Evolutionary conservation across 2,329 filamentous ascomycete genomes (phyloP).

Genomic region (Penicillium hesseltinei): DNA sequence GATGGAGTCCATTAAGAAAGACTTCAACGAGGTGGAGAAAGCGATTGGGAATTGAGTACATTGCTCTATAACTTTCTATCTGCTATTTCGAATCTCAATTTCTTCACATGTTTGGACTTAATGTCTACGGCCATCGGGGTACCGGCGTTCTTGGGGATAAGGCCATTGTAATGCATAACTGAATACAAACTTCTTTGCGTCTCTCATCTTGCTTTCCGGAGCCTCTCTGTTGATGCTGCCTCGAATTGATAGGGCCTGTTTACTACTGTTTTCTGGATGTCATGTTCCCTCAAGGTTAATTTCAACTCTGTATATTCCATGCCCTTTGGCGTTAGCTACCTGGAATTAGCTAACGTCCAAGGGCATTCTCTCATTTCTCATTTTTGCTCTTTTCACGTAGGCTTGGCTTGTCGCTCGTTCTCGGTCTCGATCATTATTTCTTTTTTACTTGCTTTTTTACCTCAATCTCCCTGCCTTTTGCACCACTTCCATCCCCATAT

Average conservation of each 20-base stretch:
- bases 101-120: slow-evolving; percentile 14
- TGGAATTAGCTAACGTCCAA: neutral
- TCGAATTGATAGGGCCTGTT: neutral
- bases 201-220: neutral
- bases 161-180: slow-evolving; percentile 24
- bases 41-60: slow-evolving; percentile 24
- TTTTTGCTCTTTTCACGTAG: neutral
- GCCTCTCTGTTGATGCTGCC: neutral
- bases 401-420: neutral
- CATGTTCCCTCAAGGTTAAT: neutral
- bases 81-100: slow-evolving; percentile 9
- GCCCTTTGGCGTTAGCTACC: neutral
- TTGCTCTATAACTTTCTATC: slow-evolving; percentile 2
- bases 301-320: neutral
- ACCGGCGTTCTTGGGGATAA: slow-evolving; percentile 23
- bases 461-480: neutral
- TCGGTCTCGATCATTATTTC: neutral
- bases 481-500: neutral
- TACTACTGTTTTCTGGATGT: neutral
- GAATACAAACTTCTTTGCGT: slow-evolving; percentile 17
- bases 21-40: slow-evolving; percentile 57
- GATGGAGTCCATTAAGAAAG: slow-evolving; percentile 57
- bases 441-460: neutral
- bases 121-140: slow-evolving; percentile 24
- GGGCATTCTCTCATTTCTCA: neutral